Conservation (phyloP, 257 asterid genomes). For the Apocynum venetum region DNA sequence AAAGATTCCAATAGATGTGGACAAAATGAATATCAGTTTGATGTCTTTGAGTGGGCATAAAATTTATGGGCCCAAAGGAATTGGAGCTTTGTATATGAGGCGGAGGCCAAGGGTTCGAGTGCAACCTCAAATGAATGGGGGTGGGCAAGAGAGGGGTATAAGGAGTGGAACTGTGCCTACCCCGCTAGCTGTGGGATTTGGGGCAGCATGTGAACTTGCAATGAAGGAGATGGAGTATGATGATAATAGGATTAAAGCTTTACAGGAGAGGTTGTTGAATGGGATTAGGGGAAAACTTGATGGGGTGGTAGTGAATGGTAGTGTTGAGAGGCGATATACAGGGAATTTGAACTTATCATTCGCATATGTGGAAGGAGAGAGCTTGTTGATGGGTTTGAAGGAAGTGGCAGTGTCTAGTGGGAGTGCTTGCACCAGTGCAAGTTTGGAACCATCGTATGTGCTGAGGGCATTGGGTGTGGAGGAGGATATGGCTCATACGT, state of each 20-base stretch:
- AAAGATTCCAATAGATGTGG: constrained; percentile 82
- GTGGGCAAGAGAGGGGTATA: constrained; percentile 98
- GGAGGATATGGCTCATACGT: constrained; percentile 98
- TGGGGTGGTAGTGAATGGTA: constrained; percentile 89
- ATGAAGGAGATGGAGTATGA: constrained; percentile 95
- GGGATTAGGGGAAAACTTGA: constrained; percentile 68
- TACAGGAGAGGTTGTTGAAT: constrained; percentile 63
- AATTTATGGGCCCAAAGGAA: constrained; percentile 91
- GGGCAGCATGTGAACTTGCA: constrained; percentile 89
- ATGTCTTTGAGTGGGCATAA: constrained; percentile 98
- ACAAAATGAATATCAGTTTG: constrained; percentile 82
- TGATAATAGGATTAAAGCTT: constrained; percentile 51
- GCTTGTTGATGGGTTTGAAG: constrained; percentile 96
- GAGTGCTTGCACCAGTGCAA: constrained; percentile 96
- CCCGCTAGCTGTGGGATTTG: constrained; percentile 91
- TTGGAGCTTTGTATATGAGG: constrained; percentile 88
- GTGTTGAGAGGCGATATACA: constrained; percentile 67
- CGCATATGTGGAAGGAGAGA: constrained; percentile 97
- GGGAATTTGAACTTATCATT: constrained; percentile 95
- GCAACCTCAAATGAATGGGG: constrained; percentile 97
- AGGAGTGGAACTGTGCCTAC: constrained; percentile 98
- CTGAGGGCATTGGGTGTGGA: constrained; percentile 97
- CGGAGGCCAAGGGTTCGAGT: constrained; percentile 93
- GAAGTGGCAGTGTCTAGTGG: constrained; percentile 99
- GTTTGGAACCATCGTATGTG: constrained; percentile 95